These are phyloP conservation scores for Wickerhamomyces sp. DNA, from an alignment of 1,139 yeast species.

Conservation along the genomic window DNA sequence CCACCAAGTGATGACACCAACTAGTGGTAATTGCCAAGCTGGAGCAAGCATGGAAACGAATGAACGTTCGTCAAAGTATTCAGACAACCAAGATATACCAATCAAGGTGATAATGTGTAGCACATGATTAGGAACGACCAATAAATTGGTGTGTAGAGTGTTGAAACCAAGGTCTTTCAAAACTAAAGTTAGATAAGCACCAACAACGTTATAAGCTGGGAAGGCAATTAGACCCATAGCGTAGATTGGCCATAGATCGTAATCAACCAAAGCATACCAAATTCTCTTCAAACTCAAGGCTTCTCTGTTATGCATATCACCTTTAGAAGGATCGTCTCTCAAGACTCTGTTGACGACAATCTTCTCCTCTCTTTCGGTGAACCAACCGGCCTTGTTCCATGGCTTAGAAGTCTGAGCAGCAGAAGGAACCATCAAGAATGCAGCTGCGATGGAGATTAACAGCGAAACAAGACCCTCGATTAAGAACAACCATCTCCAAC, in stretches of 20 bases:
- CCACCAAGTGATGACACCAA: conserved; percentile 45
- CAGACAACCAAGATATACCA: conserved; percentile 36
- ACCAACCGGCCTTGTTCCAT: conserved; percentile 54
- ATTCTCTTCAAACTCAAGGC: conserved; percentile 40
- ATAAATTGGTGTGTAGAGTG: conserved; percentile 45
- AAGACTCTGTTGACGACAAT: conserved; percentile 56
- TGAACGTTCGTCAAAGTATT: conserved; percentile 34
- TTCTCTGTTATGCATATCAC: conserved; percentile 63
- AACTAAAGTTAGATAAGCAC: conserved; percentile 42
- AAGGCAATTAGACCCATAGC: conserved; percentile 41
- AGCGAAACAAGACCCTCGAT: conserved; percentile 51
- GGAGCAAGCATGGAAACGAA: conserved; percentile 31
- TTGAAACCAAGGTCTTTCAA: conserved; percentile 40
- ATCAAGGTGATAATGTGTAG: conserved; percentile 36
- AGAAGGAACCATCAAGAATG: conserved; percentile 51
- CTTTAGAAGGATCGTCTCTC: conserved; percentile 63
- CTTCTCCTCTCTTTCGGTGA: conserved; percentile 49
- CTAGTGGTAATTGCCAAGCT: conserved; percentile 35
- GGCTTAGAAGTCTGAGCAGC: conserved; percentile 42
- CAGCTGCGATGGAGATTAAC: conserved; percentile 42
- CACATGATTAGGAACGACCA: conserved; percentile 41
- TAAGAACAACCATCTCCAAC: conserved; percentile 56
- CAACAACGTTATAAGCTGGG: conserved; percentile 32
- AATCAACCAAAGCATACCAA: conserved; percentile 40
- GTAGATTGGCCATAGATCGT: conserved; percentile 56